Percentiles rank a stretch among this genome's conserved stretches.
Conservation (phyloP, 441 rosid genomes). For the Hypseocharis bilobata region DNA sequence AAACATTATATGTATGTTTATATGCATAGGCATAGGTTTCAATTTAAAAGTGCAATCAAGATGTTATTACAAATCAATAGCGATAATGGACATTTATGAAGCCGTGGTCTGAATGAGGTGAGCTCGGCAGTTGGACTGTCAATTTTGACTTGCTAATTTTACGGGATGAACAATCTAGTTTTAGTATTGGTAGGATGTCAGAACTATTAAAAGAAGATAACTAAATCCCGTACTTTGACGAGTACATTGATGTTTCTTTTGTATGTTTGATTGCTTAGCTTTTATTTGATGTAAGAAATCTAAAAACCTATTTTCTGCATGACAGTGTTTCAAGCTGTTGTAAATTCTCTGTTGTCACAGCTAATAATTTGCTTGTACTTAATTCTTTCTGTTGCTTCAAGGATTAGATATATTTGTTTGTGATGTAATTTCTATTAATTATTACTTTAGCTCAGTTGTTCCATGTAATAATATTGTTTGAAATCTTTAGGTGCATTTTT, state of each 20-base stretch:
- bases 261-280: background rate
- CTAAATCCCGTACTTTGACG: background rate
- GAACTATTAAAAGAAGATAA: background rate
- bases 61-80: background rate
- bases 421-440: background rate
- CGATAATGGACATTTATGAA: background rate
- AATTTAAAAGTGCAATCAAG: background rate
- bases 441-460: background rate
- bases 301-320: background rate
- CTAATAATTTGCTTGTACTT: background rate
- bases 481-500: background rate
- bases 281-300: background rate
- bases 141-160: background rate
- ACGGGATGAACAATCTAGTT: background rate
- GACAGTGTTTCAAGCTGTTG: background rate
- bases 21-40: background rate
- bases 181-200: background rate
- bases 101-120: background rate
- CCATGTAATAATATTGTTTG: background rate
- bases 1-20: background rate
- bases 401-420: background rate
- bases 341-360: background rate
- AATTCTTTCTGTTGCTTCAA: background rate
- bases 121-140: background rate
- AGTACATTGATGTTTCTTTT: background rate